Conservation (phyloP, 2,329 filamentous ascomycete genomes). For the Epichloe sp. region DNA sequence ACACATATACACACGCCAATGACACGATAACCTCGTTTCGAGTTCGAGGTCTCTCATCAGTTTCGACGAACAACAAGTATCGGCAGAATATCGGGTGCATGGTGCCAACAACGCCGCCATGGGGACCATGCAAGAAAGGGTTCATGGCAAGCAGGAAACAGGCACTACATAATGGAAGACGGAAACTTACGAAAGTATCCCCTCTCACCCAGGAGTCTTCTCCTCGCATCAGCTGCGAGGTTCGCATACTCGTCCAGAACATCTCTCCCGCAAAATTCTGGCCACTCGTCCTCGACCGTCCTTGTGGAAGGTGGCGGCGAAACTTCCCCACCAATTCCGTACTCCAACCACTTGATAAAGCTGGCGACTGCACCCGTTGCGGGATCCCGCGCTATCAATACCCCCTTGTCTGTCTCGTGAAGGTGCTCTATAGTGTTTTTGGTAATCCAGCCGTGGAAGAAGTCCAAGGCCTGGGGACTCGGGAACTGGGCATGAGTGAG, state of each 20-base stretch:
- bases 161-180: not conserved
- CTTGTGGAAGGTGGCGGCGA: conserved; percentile 5
- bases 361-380: conserved; percentile 17
- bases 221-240: conserved; percentile 19
- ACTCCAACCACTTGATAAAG: conserved; percentile 25
- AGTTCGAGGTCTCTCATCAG: not conserved
- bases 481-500: conserved; percentile 29
- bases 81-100: not conserved
- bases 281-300: conserved; percentile 15
- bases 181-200: conserved; percentile 24
- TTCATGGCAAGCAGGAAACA: not conserved
- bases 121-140: not conserved
- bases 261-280: conserved; percentile 16
- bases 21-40: not conserved
- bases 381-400: conserved; percentile 22
- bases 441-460: conserved; percentile 18
- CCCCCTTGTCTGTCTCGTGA: conserved; percentile 13
- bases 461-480: conserved; percentile 15
- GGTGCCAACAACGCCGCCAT: not conserved
- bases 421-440: conserved; percentile 19
- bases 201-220: conserved; percentile 15
- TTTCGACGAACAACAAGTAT: not conserved
- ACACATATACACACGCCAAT: not conserved
- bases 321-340: conserved; percentile 8
- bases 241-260: conserved; percentile 22